Percentiles rank a stretch among this genome's conserved stretches.
These are phyloP conservation scores for Rhizopus arrhizus DNA, from an alignment of 371 early-diverging fungal genomes.

Conservation along the genomic window DNA sequence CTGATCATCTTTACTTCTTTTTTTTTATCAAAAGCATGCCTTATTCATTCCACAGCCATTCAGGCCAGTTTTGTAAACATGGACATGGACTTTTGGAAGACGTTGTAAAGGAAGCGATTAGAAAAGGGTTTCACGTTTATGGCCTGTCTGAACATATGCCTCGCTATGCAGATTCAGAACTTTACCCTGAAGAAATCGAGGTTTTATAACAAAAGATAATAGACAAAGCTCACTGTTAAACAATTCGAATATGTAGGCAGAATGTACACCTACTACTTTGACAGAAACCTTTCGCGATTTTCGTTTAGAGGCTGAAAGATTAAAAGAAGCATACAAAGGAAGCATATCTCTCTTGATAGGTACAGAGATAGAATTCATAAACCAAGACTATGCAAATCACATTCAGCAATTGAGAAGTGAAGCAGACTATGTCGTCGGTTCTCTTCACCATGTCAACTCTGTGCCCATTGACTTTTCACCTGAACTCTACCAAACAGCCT, in stretches of 20 bases:
- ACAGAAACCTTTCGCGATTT: conserved; percentile 59
- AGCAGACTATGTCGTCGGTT: conserved; percentile 89
- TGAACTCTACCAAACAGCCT: conserved; percentile 56
- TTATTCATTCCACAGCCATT: conserved; percentile 83
- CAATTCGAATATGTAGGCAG: conserved; percentile 42
- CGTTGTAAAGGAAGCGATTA: conserved; percentile 72
- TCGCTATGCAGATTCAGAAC: conserved; percentile 61
- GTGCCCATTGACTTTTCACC: conserved; percentile 85
- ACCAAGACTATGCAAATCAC: conserved; percentile 36
- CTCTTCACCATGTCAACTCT: conserved; percentile 84
- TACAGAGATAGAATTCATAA: conserved; percentile 88
- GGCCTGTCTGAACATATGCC: conserved; percentile 88
- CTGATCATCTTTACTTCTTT: not conserved
- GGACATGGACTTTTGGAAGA: conserved; percentile 77
- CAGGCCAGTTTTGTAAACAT: conserved; percentile 86
- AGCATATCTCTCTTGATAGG: conserved; percentile 81
- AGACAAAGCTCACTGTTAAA: not conserved
- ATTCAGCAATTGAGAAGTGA: conserved; percentile 27
- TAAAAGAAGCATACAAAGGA: conserved; percentile 62
- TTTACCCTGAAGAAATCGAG: conserved; percentile 84
- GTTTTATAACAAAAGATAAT: conserved; percentile 15
- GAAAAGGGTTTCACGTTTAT: conserved; percentile 62
- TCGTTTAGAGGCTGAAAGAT: conserved; percentile 69
- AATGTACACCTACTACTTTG: conserved; percentile 64
- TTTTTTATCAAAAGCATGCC: conserved; percentile 41